These are phyloP conservation scores for Alternaria metachromatica DNA, from an alignment of 2,329 filamentous ascomycete genomes.

Conservation along the genomic window DNA sequence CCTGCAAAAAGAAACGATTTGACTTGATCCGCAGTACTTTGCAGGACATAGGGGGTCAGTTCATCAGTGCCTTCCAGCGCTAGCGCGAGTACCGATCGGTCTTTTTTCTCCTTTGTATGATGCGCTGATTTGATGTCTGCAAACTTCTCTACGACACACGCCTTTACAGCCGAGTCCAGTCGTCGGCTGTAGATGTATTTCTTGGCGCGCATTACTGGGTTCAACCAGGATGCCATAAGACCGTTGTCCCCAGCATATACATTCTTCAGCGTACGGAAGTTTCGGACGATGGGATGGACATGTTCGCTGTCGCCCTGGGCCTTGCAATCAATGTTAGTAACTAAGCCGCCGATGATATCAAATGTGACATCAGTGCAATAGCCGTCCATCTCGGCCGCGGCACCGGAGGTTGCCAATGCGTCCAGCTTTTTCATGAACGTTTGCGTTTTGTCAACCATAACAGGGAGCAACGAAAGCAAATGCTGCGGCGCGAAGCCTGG, in stretches of 20 bases:
- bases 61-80: constrained; percentile 35
- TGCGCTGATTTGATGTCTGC: constrained; percentile 29
- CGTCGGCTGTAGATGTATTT: constrained; percentile 29
- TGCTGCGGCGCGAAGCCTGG: constrained; percentile 48
- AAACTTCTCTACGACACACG: constrained; percentile 34
- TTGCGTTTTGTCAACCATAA: constrained; percentile 45
- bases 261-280: constrained; percentile 27
- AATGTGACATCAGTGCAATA: constrained; percentile 42
- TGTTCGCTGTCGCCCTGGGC: constrained; percentile 32
- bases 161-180: constrained; percentile 36
- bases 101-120: constrained; percentile 23
- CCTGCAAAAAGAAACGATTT: constrained; percentile 57
- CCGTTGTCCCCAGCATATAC: constrained; percentile 31
- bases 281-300: constrained; percentile 33
- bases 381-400: constrained; percentile 38
- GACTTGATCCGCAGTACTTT: constrained; percentile 48
- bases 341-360: constrained; percentile 46
- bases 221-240: constrained; percentile 28
- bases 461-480: constrained; percentile 42
- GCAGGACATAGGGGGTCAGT: constrained; percentile 47
- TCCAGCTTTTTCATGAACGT: constrained; percentile 43
- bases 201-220: constrained; percentile 25
- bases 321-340: constrained; percentile 37
- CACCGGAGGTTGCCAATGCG: constrained; percentile 28
- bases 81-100: constrained; percentile 46